Evolutionary conservation across 495 filamentous ascomycete species (phyloP), one percentile per base, ranked within the genome.

Genomic region (Eremomyces bilateralis): DNA sequence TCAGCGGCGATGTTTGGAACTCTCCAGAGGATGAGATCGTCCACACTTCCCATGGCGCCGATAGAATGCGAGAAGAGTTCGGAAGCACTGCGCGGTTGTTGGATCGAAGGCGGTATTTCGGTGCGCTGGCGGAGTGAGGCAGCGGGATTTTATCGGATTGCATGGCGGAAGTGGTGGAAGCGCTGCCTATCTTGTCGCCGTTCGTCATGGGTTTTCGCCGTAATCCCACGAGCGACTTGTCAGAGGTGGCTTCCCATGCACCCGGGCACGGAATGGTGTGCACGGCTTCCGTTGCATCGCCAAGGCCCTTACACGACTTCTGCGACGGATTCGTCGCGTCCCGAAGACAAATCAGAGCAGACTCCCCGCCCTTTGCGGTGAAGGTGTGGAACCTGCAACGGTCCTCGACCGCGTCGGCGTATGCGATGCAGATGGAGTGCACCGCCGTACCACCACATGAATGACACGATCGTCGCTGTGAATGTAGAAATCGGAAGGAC

Each of bases 41-140:
- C 70, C 73, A 81, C 1, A 64, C 65, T 46, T 80, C 72, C 73
- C 73, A 81, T 13, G 53, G 56, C 29, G 61, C 57, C 20, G 20
- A n/a, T n/a, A n/a, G n/a, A n/a, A n/a, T n/a, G n/a, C n/a, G 21
- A 20, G 30, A 28, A 5, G 35, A 16, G 15, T 20, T 11, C n/a
- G 44, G 42, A 31, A 29, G 13, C 21, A 18, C 28, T n/a, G 30
- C 30, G 8, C 30, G 10, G 30, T 8, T 18, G 30, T 16, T 16
- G 30, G 10, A 16, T 11, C 30, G 30, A 18, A 32, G 18, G 30
- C 18, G 30, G 8, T 32, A 8, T 8, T 18, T 18, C 30, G 17
- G 30, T 8, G 10, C 10, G 10, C 30, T 6, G 30, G 24, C 24
- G 8, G 8, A 13, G 8, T 13, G 8, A 32, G 12, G 30, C 30